Evolutionary conservation across 2,329 filamentous ascomycete species (phyloP).

Genomic region (Sphaerostilbella broomeana): DNA sequence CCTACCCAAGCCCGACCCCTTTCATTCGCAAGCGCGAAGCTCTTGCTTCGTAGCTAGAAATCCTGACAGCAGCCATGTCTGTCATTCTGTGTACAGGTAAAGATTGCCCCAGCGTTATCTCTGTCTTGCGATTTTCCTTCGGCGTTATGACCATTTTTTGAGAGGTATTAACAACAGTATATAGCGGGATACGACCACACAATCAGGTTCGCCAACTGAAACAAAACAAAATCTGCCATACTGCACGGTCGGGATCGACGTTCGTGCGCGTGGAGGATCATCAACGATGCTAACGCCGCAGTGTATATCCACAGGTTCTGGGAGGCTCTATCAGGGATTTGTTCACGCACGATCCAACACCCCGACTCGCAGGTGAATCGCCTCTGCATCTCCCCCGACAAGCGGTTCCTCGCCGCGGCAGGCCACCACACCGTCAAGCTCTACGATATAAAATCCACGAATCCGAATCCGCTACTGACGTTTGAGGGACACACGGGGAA

Average conservation of each 20-base stretch:
- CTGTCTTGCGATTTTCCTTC: not conserved
- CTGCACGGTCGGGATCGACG: too few relatives aligned
- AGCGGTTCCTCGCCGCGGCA: constrained; percentile 84
- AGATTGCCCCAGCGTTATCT: too few relatives aligned
- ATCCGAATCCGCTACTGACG: constrained; percentile 83
- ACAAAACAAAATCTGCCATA: not conserved
- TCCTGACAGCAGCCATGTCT: too few relatives aligned
- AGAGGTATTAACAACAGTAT: constrained; percentile 1
- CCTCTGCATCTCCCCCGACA: constrained; percentile 96
- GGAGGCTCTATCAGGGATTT: constrained; percentile 96
- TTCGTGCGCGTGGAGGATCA: too few relatives aligned
- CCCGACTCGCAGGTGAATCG: constrained; percentile 98
- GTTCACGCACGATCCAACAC: constrained; percentile 95
- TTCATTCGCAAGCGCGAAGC: too few relatives aligned
- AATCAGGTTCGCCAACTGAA: constrained; percentile 40
- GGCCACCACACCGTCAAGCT: constrained; percentile 84
- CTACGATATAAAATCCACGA: constrained; percentile 98
- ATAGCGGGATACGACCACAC: constrained; percentile 58
- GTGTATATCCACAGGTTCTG: constrained; percentile 66
- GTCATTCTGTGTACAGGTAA: constrained; percentile 58
- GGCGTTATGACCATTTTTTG: too few relatives aligned
- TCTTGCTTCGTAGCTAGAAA: too few relatives aligned
- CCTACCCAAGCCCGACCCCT: too few relatives aligned
- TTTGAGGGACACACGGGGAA: constrained; percentile 97
- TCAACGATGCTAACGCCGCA: constrained; percentile 16